Evolutionary conservation across 208 protist species (phyloP).

Genomic region (Acanthamoeba castellanii): DNA sequence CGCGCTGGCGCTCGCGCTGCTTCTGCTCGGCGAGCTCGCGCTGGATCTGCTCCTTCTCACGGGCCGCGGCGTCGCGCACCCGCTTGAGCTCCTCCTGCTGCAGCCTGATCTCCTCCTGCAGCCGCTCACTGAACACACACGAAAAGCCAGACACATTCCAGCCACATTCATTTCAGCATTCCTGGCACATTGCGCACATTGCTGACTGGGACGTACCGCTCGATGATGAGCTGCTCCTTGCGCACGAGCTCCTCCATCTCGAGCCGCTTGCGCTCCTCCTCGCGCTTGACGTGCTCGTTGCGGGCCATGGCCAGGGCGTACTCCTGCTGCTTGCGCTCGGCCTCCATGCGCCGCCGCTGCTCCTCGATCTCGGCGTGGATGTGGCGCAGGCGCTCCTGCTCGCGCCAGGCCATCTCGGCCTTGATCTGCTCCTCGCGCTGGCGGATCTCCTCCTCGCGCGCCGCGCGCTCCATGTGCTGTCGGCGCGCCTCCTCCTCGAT

Average conservation of each 20-base stretch:
- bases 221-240: slow-evolving; percentile 28
- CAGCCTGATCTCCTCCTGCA: slow-evolving; percentile 24
- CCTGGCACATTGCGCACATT: not conserved
- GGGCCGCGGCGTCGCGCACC: not conserved
- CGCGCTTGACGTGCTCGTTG: slow-evolving; percentile 14
- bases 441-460: slow-evolving; percentile 15
- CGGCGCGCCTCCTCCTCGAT: not conserved
- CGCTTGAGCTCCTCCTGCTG: not conserved
- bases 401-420: slow-evolving; percentile 25
- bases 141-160: too few species aligned
- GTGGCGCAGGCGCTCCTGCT: slow-evolving; percentile 29
- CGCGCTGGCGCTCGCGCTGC: not conserved
- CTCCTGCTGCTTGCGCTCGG: slow-evolving; percentile 30
- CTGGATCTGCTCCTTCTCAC: not conserved
- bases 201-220: not conserved
- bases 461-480: not conserved
- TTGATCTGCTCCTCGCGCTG: slow-evolving; percentile 30
- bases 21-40: slow-evolving; percentile 12
- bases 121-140: not conserved
- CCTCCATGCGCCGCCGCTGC: slow-evolving; percentile 2
- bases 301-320: slow-evolving; percentile 27
- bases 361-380: slow-evolving; percentile 30
- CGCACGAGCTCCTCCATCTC: slow-evolving; percentile 14
- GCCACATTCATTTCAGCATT: not conserved
- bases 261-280: slow-evolving; percentile 22